These are phyloP conservation scores for Alternaria viburni DNA, from an alignment of 2,329 filamentous ascomycete species.

Conservation along the genomic window DNA sequence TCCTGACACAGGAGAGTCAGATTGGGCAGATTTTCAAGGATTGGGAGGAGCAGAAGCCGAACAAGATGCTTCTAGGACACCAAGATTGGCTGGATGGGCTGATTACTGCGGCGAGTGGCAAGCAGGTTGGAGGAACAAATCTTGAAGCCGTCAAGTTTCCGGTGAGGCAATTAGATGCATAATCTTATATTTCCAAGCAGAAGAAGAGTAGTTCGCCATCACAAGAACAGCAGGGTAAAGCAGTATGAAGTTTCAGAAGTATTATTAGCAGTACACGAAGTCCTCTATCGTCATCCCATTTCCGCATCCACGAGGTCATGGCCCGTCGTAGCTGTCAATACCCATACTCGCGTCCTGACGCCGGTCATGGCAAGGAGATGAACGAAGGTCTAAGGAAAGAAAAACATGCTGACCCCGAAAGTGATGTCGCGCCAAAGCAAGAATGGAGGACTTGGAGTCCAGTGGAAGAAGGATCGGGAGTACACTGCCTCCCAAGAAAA, in stretches of 20 bases:
- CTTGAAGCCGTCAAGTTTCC: slow-evolving; percentile 24
- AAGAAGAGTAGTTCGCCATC: not conserved
- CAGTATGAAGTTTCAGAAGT: slow-evolving; percentile 16
- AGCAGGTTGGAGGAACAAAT: slow-evolving; percentile 25
- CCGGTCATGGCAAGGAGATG: slow-evolving; percentile 16
- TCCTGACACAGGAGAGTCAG: slow-evolving; percentile 48
- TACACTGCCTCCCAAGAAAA: slow-evolving; percentile 25
- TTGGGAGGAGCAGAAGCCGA: slow-evolving; percentile 37
- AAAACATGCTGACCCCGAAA: slow-evolving; percentile 8
- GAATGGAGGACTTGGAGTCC: slow-evolving; percentile 18
- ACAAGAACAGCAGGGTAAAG: not conserved
- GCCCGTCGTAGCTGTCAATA: slow-evolving; percentile 18
- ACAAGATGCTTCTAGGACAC: slow-evolving; percentile 46
- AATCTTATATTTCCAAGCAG: slow-evolving; percentile 38
- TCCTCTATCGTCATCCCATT: slow-evolving; percentile 7
- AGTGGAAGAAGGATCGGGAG: slow-evolving; percentile 18
- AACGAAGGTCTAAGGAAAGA: slow-evolving; percentile 8
- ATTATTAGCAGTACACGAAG: slow-evolving; percentile 26
- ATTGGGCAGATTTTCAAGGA: slow-evolving; percentile 38
- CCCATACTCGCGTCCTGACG: slow-evolving; percentile 24
- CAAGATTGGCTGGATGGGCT: slow-evolving; percentile 49
- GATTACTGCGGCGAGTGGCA: slow-evolving; percentile 31
- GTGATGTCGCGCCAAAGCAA: slow-evolving; percentile 5
- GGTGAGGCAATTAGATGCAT: not conserved
- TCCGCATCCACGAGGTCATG: slow-evolving; percentile 13